Base-by-base conservation (phyloP, 2,329 filamentous ascomycete genomes). In the Coleophoma eucalyptorum region DNA sequence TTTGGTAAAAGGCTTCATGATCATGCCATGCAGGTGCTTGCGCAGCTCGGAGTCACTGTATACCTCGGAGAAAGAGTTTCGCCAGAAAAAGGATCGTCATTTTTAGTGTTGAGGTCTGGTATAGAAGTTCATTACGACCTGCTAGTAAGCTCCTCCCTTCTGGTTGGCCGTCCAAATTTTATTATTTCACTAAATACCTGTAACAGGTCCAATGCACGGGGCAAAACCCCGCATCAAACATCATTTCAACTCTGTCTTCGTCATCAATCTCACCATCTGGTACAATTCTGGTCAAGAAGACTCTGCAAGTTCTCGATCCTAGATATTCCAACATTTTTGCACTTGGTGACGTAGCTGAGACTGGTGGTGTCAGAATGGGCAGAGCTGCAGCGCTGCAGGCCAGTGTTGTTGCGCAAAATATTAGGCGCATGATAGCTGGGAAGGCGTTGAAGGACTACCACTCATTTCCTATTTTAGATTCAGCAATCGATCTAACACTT, bases 331-430 rank as follows among this genome's bases (percentile, higher is more conserved):
- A 72, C 34, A 68, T 81, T 13, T 81, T 77, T 57, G 76, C 77
- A 0, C 62, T 75, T 0, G 79, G 78, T 6, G 78, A 81, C 56
- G 73, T 81, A 19, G 72, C 77, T 12, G 71, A 73, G 11, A 69
- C 69, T n/a, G 65, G 66, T 1, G 63, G 63, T 0, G 63, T 65
- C 11, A 69, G 66, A 26, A 75, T 75, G 58, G 76, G 69, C 2
- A 67, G 75, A 34, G 70, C 76, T 1, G 74, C 68, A 1, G 59
- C 65, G 15, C 56, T 69, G 13, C 77, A 80, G 52, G 72, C 71
- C 0, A 66, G 70, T 15, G 56, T 74, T 3, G 76, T 75, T 0
- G 63, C 65, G 0, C 58, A 66, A 6, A 80, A 80, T 48, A 73
- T 80, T 38, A 46, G 76, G 11, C 59, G 65, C 1, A 50, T 69